Base-by-base conservation (phyloP, 164 flowering plant genomes). In the Protea cynaroides region DNA sequence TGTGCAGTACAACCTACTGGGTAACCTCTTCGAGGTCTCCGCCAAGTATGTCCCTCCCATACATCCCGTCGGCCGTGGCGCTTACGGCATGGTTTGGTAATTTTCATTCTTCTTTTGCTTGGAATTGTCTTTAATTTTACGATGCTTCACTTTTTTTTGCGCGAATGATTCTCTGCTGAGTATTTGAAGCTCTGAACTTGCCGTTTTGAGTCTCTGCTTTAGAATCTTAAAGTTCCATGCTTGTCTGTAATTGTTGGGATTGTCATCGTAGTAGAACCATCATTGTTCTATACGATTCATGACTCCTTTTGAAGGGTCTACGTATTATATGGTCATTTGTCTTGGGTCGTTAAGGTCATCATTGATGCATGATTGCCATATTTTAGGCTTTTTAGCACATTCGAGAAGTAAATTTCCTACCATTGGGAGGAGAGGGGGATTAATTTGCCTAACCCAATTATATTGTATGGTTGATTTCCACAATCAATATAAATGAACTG, bases 1-100 rank as follows among this genome's bases (percentile, higher is more conserved):
- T 71, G 74, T 84, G 3, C 73, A 60, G 69, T 85, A 87, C 76
- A 85, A 82, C 73, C 61, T 87, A 58, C 69, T 84, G 1, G 90
- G 93, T 0, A 80, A 67, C 67, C 67, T 79, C 22, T 87, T 87
- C 56, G 82, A 82, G 71, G 81, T 87, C 57, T 54, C 88, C 15
- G 67, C 94, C 56, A 85, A 85, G 69, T 87, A 84, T 56, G 75
- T 75, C 37, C 88, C 90, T 71, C 90, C 94, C 14, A 69, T 85
- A 13, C 83, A 77, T 4, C 87, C 90, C 8, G 75, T 84, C 8
- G 94, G 93, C 57, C 86, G 90, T 11, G 93, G 93, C 24, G 88
- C 93, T 12, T 85, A 84, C 61, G 93, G 93, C 63, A 81, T 87
- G 67, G 88, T 87, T 53, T 87, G 94, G 90, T 87, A 71, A 25